phyloP scores from a whole-genome alignment of 192 early-diverging fungal species.

The Coemansia asiatica region DNA sequence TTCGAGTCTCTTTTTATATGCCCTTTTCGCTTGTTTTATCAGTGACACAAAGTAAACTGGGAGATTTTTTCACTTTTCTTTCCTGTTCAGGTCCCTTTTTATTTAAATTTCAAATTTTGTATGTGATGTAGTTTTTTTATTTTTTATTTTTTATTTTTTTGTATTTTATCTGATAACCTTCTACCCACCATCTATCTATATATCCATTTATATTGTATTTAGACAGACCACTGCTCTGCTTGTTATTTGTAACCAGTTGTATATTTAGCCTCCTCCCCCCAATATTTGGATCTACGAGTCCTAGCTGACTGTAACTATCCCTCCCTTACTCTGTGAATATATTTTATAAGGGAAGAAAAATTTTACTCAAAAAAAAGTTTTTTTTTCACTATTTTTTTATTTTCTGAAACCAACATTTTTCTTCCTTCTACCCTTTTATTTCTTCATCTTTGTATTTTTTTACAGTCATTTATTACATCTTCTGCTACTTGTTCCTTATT shows the following conservation, averaged over 20 bases:
- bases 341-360: no score
- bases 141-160: slow-evolving; percentile 5
- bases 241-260: slow-evolving; percentile 3
- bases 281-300: background rate
- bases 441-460: background rate
- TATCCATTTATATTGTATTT: no score
- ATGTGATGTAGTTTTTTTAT: background rate
- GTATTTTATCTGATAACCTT: background rate
- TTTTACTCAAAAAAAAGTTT: background rate
- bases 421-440: background rate
- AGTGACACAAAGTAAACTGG: background rate
- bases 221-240: background rate
- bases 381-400: background rate
- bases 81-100: background rate
- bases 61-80: background rate
- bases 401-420: background rate
- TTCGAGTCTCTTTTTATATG: background rate
- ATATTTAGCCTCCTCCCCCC: background rate
- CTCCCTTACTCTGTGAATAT: slow-evolving; percentile 1
- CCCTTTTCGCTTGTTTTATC: slow-evolving; percentile 4
- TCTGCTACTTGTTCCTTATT: background rate
- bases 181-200: background rate
- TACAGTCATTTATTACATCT: background rate
- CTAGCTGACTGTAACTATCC: background rate
- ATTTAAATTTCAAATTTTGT: background rate